Base-by-base conservation (phyloP, 495 filamentous ascomycete species). In the Talaromyces trachyspermus region DNA sequence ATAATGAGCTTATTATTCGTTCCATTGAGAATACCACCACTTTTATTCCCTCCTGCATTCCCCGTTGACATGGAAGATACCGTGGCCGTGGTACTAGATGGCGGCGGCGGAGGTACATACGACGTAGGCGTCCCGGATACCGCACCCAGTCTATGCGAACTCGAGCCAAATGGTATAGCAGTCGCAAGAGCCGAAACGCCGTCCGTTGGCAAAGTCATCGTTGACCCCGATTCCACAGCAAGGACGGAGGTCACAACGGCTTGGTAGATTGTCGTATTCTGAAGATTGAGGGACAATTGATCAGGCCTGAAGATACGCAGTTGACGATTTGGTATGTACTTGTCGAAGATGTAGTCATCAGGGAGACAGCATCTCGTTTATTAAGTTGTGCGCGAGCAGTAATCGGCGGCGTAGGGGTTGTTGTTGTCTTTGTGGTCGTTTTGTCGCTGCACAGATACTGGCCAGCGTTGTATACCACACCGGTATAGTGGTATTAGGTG, bases 401-500 rank as follows among this genome's bases (percentile, higher is more conserved):
- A 19, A 62, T 42, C 12, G 20, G 23, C 14, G 50, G 15, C 3
- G 50, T 35, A 6, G 45, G 14, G 0, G 55, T 49, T 6, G 61
- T 26, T 14, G 57, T 54, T 18, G 62, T 49, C 35, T 54, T 54
- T 3, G 48, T 62, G n/a, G 17, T 20, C 14, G 33, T 15, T 35
- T 32, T 15, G 10, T 36, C 2, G 6, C 50, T 49, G 69, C 72
- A 54, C 76, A 81, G 2, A 57, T 52, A 37, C 65, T 62, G 19
- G 68, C 63, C 12, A 79, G 49, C 0, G 69, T 76, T 2, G 75
- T 79, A 56, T 74, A 75, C 50, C 66, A 81, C 45, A 81, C 59
- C 0, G 75, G 71, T 15, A 69, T 64, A 5, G 65, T 65, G 0
- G 69, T 73, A 25, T 61, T 57, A 5, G 70, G 61, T 7, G 57